Evolutionary conservation across 345 rosid species (phyloP).

Genomic region (Angophora floribunda): DNA sequence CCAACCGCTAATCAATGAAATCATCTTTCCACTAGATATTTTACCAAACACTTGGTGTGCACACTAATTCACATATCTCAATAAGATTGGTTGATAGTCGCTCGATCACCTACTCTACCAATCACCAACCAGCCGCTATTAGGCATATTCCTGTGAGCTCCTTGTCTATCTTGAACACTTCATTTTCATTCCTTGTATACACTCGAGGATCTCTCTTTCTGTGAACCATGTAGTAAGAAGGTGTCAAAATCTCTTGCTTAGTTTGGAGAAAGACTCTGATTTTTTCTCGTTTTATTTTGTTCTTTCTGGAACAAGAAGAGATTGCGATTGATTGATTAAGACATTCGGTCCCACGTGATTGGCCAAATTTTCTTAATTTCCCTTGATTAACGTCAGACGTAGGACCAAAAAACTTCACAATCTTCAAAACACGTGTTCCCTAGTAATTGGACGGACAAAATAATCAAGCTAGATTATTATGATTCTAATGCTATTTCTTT

Average conservation of each 20-base stretch:
- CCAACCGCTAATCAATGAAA: neutral
- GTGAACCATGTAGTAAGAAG: rapidly evolving
- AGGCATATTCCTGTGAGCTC: neutral
- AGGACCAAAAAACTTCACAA: neutral
- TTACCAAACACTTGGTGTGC: neutral
- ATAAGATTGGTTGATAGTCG: neutral
- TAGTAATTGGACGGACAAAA: neutral
- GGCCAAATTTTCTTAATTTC: neutral
- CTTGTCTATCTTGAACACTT: neutral
- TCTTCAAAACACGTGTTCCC: neutral
- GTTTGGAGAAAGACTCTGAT: neutral
- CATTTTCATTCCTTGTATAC: neutral
- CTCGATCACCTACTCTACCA: neutral
- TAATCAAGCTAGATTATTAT: neutral
- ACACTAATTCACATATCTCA: neutral
- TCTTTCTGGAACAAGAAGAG: neutral
- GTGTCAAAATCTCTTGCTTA: neutral
- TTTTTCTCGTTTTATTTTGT: neutral
- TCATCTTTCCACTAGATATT: neutral
- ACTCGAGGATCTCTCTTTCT: neutral
- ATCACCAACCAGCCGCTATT: rapidly evolving
- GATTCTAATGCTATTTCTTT: neutral
- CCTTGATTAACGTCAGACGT: neutral
- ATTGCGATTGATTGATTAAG: neutral
- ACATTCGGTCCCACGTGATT: neutral